These are phyloP conservation scores for Aureobasidium pullulans DNA, from an alignment of 2,329 filamentous ascomycete species.

Conservation along the genomic window DNA sequence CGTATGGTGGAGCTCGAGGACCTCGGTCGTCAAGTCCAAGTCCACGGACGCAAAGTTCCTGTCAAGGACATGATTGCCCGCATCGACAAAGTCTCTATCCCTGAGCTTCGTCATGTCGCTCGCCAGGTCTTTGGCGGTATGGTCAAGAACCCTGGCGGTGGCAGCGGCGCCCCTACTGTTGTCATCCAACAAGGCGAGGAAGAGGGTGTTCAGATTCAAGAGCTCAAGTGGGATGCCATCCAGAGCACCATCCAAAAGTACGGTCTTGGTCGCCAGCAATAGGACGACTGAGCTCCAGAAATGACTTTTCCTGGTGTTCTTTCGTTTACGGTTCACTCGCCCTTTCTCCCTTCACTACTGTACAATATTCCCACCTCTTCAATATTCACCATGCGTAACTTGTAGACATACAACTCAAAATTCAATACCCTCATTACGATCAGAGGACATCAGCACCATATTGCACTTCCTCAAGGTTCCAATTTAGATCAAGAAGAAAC, in stretches of 20 bases:
- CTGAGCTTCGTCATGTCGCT: constrained; percentile 77
- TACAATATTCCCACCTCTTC: constrained; percentile 4
- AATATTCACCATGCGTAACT: neutral
- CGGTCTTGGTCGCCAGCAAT: constrained; percentile 63
- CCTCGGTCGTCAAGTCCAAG: constrained; percentile 87
- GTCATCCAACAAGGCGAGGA: constrained; percentile 87
- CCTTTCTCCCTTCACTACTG: neutral
- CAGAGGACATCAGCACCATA: too few relatives aligned
- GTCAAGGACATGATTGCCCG: constrained; percentile 86
- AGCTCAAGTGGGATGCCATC: constrained; percentile 79
- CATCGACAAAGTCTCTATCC: constrained; percentile 74
- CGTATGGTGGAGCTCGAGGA: constrained; percentile 98
- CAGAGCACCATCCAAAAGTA: constrained; percentile 78
- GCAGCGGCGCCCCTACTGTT: constrained; percentile 85
- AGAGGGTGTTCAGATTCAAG: constrained; percentile 58
- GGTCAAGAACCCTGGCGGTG: constrained; percentile 65
- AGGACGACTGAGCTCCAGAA: neutral
- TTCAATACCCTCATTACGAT: neutral
- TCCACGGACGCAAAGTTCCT: constrained; percentile 88
- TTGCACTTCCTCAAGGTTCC: too few relatives aligned
- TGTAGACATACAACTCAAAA: neutral
- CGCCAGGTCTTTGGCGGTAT: constrained; percentile 67
- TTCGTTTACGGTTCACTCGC: neutral
- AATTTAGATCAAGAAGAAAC: too few relatives aligned
- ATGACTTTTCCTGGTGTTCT: neutral